These are phyloP conservation scores for Phoma sp. DNA, from an alignment of 2,329 filamentous ascomycete species.

Conservation along the genomic window DNA sequence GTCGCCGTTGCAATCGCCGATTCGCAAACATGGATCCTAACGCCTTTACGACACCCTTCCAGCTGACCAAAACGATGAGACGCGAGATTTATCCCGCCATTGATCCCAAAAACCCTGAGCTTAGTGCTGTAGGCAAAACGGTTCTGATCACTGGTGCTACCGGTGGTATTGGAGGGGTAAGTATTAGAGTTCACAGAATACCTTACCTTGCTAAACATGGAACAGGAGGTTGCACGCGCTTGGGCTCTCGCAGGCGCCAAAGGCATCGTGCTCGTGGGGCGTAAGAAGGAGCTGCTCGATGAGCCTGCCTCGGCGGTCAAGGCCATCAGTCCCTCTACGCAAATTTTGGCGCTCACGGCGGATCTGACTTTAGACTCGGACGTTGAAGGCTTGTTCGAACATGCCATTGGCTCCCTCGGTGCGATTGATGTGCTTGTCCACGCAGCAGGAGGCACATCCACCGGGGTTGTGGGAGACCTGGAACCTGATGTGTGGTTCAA, in stretches of 20 bases:
- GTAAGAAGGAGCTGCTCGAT: constrained; percentile 28
- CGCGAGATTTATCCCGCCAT: constrained; percentile 27
- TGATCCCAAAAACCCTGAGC: constrained; percentile 19
- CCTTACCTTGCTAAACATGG: background rate
- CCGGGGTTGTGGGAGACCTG: constrained; percentile 4
- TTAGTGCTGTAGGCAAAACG: constrained; percentile 26
- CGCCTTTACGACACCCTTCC: constrained; percentile 23
- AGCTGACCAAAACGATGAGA: constrained; percentile 25
- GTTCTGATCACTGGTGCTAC: constrained; percentile 30
- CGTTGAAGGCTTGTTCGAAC: constrained; percentile 23
- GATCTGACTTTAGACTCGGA: constrained; percentile 28
- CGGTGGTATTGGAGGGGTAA: constrained; percentile 26
- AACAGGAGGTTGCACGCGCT: constrained; percentile 30
- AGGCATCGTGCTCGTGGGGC: constrained; percentile 32
- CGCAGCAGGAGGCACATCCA: constrained; percentile 18
- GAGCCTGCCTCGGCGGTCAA: constrained; percentile 20
- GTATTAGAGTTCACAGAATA: background rate
- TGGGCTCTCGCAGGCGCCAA: constrained; percentile 35
- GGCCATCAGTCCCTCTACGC: constrained; percentile 21
- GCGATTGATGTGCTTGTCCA: constrained; percentile 28
- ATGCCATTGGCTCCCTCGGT: constrained; percentile 16
- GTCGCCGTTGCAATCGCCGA: background rate
- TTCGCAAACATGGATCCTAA: constrained; percentile 2
- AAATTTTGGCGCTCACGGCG: constrained; percentile 25
- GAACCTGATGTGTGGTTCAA: constrained; percentile 16